Base-by-base conservation (phyloP, 257 asterid species). In the Solanum chmielewskii region DNA sequence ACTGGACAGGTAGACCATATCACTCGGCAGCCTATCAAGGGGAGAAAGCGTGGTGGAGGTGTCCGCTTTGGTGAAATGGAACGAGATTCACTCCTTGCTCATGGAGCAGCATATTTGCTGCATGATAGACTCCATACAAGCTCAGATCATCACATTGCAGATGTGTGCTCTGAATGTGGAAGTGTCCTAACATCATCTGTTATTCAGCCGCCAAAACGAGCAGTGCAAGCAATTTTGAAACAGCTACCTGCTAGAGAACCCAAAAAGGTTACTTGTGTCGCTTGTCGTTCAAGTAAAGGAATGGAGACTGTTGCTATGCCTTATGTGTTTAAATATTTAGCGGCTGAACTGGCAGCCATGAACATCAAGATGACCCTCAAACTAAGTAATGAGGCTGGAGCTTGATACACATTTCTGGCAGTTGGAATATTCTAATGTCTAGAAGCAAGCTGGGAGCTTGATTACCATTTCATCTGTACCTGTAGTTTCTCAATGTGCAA, bases 301-400 rank as follows among this genome's bases (percentile, higher is more conserved):
- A 97, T 97, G 99, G 99, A 96, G 92, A 97, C 98, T 6, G 99
- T 97, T 23, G 94, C 99, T 6, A 95, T 97, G 99, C 99, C 99
- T 2, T 97, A 95, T 20, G 99, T 97, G 6, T 96, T 96, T 70
- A 92, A 96, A 89, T 96, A 95, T 89, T 89, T 97, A 81, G 99
- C 99, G 52, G 96, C 98, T 4, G 99, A 97, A 90, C 89, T 97
- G 93, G 98, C 98, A 0, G 95, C 98, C 83, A 97, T 97, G 99
- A 97, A 97, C 90, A 94, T 97, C 6, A 95, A 94, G 86, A 90
- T 97, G 98, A 92, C 94, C 39, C 95, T 97, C 49, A 89, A 92
- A 83, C 90, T 96, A 56, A 94, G 94, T 86, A 90, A 90, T 52
- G 96, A 92, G 29, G 92, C 92, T 25, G 92, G 91, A 88, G 93